A percentile compares a stretch with the other conserved stretches of the same genome.
Evolutionary conservation across 805 yeast species (phyloP).

Genomic region (Candida awuae): DNA sequence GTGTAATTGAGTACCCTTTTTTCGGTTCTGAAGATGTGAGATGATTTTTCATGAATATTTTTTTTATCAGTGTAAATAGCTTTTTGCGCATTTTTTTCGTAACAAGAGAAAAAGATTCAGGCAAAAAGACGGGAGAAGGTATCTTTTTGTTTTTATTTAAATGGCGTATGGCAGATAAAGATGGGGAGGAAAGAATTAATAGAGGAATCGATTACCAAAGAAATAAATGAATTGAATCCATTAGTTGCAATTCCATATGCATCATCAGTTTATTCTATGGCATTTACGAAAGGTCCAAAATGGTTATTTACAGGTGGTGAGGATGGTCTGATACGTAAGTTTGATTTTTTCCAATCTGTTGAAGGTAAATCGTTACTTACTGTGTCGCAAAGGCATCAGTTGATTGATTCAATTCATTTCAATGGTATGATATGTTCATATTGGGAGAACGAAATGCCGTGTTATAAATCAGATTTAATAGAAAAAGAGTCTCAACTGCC

Average conservation of each 20-base stretch:
- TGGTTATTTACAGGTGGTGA: slow-evolving; percentile 93
- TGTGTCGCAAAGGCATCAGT: slow-evolving; percentile 84
- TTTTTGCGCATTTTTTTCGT: background rate
- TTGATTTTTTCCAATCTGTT: slow-evolving; percentile 70
- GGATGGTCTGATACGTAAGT: slow-evolving; percentile 88
- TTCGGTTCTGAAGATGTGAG: too few relatives aligned
- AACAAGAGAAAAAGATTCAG: too few relatives aligned
- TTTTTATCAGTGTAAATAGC: too few relatives aligned
- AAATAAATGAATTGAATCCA: slow-evolving; percentile 66
- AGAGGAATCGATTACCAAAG: slow-evolving; percentile 33
- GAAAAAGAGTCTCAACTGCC: slow-evolving; percentile 11
- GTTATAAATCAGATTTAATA: slow-evolving; percentile 34
- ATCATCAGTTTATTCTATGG: slow-evolving; percentile 67
- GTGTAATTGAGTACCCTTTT: too few relatives aligned
- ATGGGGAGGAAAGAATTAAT: slow-evolving; percentile 20
- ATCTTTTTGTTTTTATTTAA: background rate
- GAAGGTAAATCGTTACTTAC: slow-evolving; percentile 70
- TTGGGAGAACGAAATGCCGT: slow-evolving; percentile 96
- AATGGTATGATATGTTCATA: slow-evolving; percentile 79
- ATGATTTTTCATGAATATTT: too few relatives aligned
- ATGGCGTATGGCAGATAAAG: background rate
- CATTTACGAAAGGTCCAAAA: slow-evolving; percentile 70
- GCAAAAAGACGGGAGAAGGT: too few relatives aligned
- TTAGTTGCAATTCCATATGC: slow-evolving; percentile 83
- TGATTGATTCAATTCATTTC: slow-evolving; percentile 76